Base-by-base conservation (phyloP, 140 eudicot genomes). In the Bidens hawaiensis region DNA sequence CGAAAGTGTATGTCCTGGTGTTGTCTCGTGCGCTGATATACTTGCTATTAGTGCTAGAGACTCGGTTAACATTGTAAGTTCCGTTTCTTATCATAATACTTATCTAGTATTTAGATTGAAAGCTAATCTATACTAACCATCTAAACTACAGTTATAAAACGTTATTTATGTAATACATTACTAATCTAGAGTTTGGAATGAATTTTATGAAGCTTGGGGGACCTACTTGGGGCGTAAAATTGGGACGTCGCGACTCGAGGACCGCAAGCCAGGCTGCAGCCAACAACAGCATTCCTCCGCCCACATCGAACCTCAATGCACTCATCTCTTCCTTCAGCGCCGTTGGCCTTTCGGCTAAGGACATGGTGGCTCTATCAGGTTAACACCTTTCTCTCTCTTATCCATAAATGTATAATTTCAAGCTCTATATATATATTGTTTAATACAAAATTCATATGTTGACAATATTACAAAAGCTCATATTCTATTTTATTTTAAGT, bases 161-260 rank as follows among this genome's bases (percentile, higher is more conserved):
- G n/a, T n/a, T n/a, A n/a, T n/a, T n/a, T n/a, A n/a, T n/a, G n/a
- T n/a, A n/a, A n/a, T n/a, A 2, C 46, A 43, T 8, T 33, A 18
- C 19, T 65, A n/a, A 64, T 14, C 41, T 40, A 26, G 16, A 67
- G 27, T 26, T 33, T 31, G 12, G 15, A 36, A 19, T 38, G 30
- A 25, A 16, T 6, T 24, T 25, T 28, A 34, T 65, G 76, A 74
- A 88, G 98, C 96, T 87, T 62, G 98, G 98, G 60, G 98, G 98
- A 42, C 91, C 89, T 19, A 64, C 53, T 23, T 87, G 98, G 98
- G 52, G 75, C 36, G 98, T 91, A 34, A 82, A 80, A 68, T 75
- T 91, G 4, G 96, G 96, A 62, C 82, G 98, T 63, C 87, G 98
- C 42, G 98, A 91, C 68, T 78, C 98, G 6, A 91, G 86, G 64